phyloP scores from a whole-genome alignment of 768 basidiomycete species.

The Royoungia palumana region DNA sequence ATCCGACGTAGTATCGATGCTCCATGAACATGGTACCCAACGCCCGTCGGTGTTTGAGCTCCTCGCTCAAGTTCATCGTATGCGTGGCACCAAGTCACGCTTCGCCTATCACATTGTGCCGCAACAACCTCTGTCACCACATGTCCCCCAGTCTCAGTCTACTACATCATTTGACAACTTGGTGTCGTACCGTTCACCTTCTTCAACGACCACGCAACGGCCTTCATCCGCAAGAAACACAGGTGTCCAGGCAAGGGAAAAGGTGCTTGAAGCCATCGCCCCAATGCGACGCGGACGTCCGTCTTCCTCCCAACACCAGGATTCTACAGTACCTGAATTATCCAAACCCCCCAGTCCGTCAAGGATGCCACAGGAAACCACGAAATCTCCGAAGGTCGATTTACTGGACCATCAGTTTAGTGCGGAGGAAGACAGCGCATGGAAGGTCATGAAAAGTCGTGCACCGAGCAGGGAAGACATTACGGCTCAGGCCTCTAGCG shows the following conservation, averaged over 20 bases:
- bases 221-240: slow-evolving; percentile 33
- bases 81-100: slow-evolving; percentile 83
- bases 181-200: slow-evolving; percentile 36
- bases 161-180: slow-evolving; percentile 35
- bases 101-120: slow-evolving; percentile 63
- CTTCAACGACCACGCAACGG: slow-evolving; percentile 17
- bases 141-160: slow-evolving; percentile 31
- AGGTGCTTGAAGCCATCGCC: slow-evolving; percentile 74
- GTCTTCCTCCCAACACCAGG: slow-evolving; percentile 34
- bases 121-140: slow-evolving; percentile 45
- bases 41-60: slow-evolving; percentile 88
- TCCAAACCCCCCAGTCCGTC: slow-evolving; percentile 25
- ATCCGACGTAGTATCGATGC: slow-evolving; percentile 69
- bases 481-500: slow-evolving; percentile 26
- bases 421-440: slow-evolving; percentile 45
- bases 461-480: slow-evolving; percentile 10
- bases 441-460: slow-evolving; percentile 39
- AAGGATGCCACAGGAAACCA: slow-evolving; percentile 12
- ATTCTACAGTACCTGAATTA: slow-evolving; percentile 33
- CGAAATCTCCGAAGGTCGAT: slow-evolving; percentile 22
- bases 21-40: slow-evolving; percentile 84
- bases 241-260: slow-evolving; percentile 69
- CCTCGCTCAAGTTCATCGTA: slow-evolving; percentile 74
- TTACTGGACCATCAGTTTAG: slow-evolving; percentile 38
- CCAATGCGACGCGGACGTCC: slow-evolving; percentile 77